Percentiles rank a stretch among this genome's conserved stretches.
Evolutionary conservation across 768 basidiomycete genomes (phyloP).

Genomic region (Leucocoprinus sp.): DNA sequence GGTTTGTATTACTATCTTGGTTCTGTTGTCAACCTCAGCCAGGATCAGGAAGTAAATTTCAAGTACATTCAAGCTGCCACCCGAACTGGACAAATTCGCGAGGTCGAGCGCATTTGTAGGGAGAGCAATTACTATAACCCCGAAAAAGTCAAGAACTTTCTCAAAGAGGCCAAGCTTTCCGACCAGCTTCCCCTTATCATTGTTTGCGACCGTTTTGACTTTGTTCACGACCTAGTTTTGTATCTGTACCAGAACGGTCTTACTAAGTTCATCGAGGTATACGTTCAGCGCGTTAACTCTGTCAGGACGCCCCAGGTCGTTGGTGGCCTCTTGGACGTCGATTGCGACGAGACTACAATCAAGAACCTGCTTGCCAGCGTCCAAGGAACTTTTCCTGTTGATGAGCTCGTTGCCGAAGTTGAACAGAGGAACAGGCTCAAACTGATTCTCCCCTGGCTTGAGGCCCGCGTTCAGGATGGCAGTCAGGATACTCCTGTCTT

Average conservation of each 20-base stretch:
- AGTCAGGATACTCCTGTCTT: slow-evolving; percentile 89
- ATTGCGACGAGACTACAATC: slow-evolving; percentile 94
- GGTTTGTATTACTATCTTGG: slow-evolving; percentile 99
- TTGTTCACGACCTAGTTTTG: slow-evolving; percentile 96
- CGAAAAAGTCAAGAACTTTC: slow-evolving; percentile 99
- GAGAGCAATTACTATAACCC: slow-evolving; percentile 98
- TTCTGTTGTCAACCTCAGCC: slow-evolving; percentile 92
- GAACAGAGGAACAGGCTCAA: slow-evolving; percentile 95
- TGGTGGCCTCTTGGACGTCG: slow-evolving; percentile 93
- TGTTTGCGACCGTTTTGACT: slow-evolving; percentile 99
- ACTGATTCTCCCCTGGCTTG: slow-evolving; percentile 95
- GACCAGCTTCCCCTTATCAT: slow-evolving; percentile 99
- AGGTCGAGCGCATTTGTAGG: slow-evolving; percentile 97
- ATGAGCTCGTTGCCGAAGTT: slow-evolving; percentile 95
- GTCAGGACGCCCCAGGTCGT: slow-evolving; percentile 95
- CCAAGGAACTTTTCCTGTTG: slow-evolving; percentile 94
- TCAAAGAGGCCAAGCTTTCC: slow-evolving; percentile 93
- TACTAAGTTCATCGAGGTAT: slow-evolving; percentile 98
- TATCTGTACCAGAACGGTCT: slow-evolving; percentile 98
- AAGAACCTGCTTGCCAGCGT: slow-evolving; percentile 92
- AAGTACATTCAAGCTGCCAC: slow-evolving; percentile 99
- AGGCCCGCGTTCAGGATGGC: slow-evolving; percentile 87
- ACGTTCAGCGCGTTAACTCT: slow-evolving; percentile 97
- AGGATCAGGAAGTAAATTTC: slow-evolving; percentile 97
- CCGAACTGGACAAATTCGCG: slow-evolving; percentile 95